A percentile compares a stretch with the other conserved stretches of the same genome.
These are phyloP conservation scores for Colletotrichum kahawae DNA, from an alignment of 2,329 filamentous ascomycete genomes.

Conservation along the genomic window DNA sequence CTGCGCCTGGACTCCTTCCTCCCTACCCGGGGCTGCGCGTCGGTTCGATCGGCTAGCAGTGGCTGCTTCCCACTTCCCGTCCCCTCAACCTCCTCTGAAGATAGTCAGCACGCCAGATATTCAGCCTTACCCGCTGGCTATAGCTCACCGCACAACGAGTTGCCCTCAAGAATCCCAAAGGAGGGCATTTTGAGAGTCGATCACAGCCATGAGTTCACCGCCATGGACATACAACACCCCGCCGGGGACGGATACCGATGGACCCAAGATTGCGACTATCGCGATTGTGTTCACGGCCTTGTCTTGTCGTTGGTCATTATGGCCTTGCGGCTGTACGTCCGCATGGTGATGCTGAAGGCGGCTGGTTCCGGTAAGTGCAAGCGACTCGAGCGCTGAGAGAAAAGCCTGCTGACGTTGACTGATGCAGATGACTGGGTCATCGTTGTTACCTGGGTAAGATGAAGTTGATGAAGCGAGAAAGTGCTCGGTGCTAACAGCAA, in stretches of 20 bases:
- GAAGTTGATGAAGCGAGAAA: neutral
- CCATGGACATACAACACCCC: conserved; percentile 41
- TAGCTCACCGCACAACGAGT: neutral
- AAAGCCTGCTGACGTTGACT: neutral
- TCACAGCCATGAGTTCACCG: neutral
- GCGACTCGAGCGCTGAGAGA: neutral
- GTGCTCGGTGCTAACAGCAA: neutral
- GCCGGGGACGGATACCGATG: conserved; percentile 34
- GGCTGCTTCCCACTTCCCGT: neutral
- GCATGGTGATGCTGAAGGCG: conserved; percentile 37
- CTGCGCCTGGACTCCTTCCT: neutral
- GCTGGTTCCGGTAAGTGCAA: conserved; percentile 33
- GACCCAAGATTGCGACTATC: conserved; percentile 34
- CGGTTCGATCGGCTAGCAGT: conserved; percentile 3
- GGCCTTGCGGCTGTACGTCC: conserved; percentile 38
- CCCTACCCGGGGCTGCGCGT: neutral
- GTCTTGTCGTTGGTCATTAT: conserved; percentile 35
- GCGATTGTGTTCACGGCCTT: conserved; percentile 32
- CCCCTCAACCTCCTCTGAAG: neutral
- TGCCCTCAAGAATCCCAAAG: neutral
- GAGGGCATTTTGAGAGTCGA: neutral
- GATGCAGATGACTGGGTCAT: conserved; percentile 24
- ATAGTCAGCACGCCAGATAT: neutral
- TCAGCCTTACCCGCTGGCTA: neutral
- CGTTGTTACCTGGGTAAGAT: conserved; percentile 29